These are phyloP conservation scores for Elaeis oleifera DNA, from an alignment of 202 grass and related monocot species.

Conservation along the genomic window DNA sequence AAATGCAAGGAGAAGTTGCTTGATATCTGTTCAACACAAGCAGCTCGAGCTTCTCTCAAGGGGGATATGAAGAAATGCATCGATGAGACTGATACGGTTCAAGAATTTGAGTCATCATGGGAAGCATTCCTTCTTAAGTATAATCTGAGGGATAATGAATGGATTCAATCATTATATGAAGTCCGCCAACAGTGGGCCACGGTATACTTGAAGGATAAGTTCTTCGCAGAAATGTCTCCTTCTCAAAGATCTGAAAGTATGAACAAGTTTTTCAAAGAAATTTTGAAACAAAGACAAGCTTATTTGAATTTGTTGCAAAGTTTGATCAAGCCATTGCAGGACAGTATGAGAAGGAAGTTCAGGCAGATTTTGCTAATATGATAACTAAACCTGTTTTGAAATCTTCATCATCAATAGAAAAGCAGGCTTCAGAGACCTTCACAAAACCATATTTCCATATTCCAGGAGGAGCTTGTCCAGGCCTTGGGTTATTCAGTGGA, in stretches of 20 bases:
- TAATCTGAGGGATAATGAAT: slow-evolving; percentile 38
- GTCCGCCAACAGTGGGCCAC: slow-evolving; percentile 44
- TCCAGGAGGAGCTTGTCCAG: slow-evolving; percentile 48
- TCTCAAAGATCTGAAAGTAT: slow-evolving; percentile 33
- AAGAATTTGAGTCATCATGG: slow-evolving; percentile 48
- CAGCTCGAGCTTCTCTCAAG: slow-evolving; percentile 26
- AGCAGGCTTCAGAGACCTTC: slow-evolving; percentile 47
- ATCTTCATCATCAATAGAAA: slow-evolving; percentile 40
- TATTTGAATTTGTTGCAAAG: slow-evolving; percentile 41
- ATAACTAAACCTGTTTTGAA: slow-evolving; percentile 35
- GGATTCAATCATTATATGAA: slow-evolving; percentile 40
- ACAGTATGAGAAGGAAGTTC: slow-evolving; percentile 49
- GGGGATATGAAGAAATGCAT: slow-evolving; percentile 42
- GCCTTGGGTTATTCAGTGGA: slow-evolving; percentile 29
- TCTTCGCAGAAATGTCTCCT: slow-evolving; percentile 39
- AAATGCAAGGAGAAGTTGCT: slow-evolving; percentile 39
- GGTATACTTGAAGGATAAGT: slow-evolving; percentile 36
- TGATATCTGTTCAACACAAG: slow-evolving; percentile 27
- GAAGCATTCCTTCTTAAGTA: slow-evolving; percentile 27
- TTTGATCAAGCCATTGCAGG: slow-evolving; percentile 47
- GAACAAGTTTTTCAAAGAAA: slow-evolving; percentile 45
- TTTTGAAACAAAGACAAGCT: slow-evolving; percentile 39
- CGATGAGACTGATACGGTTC: slow-evolving; percentile 27
- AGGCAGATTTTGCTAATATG: slow-evolving; percentile 30
- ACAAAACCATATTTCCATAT: slow-evolving; percentile 42